Evolutionary conservation across 2,329 filamentous ascomycete species (phyloP).

Genomic region (Fusarium sp.): DNA sequence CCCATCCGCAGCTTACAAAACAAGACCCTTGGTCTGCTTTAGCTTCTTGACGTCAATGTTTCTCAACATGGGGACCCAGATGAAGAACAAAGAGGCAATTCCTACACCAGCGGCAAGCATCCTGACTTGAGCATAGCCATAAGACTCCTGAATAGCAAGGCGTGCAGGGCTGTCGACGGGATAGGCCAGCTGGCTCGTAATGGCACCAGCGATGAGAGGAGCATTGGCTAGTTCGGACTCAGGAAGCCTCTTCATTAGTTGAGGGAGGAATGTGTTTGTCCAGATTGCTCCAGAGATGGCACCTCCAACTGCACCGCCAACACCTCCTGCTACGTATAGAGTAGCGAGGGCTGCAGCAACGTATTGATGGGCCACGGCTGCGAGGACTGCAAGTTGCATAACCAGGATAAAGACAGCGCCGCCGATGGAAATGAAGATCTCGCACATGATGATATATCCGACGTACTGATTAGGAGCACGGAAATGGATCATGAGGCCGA

Average conservation of each 20-base stretch:
- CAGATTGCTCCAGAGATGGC: slow-evolving; percentile 59
- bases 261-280: slow-evolving; percentile 57
- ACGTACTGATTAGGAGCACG: slow-evolving; percentile 57
- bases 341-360: slow-evolving; percentile 64
- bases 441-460: slow-evolving; percentile 64
- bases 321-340: slow-evolving; percentile 59
- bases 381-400: slow-evolving; percentile 70
- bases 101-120: slow-evolving; percentile 56
- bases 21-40: slow-evolving; percentile 51
- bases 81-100: slow-evolving; percentile 47
- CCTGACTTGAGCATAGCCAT: slow-evolving; percentile 60
- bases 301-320: slow-evolving; percentile 61
- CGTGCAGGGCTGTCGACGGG: slow-evolving; percentile 56
- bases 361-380: slow-evolving; percentile 66
- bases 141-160: slow-evolving; percentile 60
- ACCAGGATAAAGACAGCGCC: slow-evolving; percentile 67
- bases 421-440: slow-evolving; percentile 66
- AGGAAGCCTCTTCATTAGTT: slow-evolving; percentile 57
- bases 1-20: slow-evolving; percentile 37
- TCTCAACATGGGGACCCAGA: slow-evolving; percentile 50
- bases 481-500: slow-evolving; percentile 57
- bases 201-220: slow-evolving; percentile 59
- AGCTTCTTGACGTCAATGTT: slow-evolving; percentile 51
- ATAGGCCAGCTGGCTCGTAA: slow-evolving; percentile 56
- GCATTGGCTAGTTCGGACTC: slow-evolving; percentile 50